These are phyloP conservation scores for Pichia sp. DNA, from an alignment of 1,139 yeast species.

Conservation along the genomic window DNA sequence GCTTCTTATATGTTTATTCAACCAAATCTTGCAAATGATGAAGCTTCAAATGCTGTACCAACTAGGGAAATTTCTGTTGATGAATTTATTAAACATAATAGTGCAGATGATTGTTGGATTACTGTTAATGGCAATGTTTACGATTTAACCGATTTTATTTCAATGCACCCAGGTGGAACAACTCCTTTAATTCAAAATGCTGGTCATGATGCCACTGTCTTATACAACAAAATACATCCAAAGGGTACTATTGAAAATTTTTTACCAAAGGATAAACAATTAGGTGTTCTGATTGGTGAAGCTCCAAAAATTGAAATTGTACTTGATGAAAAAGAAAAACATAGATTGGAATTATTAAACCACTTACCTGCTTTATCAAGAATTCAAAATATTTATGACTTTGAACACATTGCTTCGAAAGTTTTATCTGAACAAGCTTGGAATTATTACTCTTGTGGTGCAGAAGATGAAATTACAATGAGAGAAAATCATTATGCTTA, in stretches of 20 bases:
- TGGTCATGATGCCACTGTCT: constrained; percentile 86
- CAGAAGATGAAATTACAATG: constrained; percentile 33
- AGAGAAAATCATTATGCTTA: constrained; percentile 34
- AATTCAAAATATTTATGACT: constrained; percentile 32
- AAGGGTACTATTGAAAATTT: constrained; percentile 41
- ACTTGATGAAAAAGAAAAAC: constrained; percentile 30
- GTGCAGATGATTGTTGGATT: constrained; percentile 78
- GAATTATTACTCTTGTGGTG: constrained; percentile 33
- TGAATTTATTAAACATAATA: constrained; percentile 62
- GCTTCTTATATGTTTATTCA: constrained; percentile 8
- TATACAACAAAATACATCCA: constrained; percentile 78
- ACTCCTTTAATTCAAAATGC: constrained; percentile 70
- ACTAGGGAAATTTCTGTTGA: constrained; percentile 29
- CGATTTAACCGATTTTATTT: constrained; percentile 72
- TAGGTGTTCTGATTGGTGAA: constrained; percentile 32
- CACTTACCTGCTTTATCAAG: constrained; percentile 26
- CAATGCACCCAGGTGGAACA: constrained; percentile 86
- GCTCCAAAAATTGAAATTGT: constrained; percentile 32
- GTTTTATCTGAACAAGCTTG: constrained; percentile 31
- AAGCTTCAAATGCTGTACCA: constrained; percentile 6
- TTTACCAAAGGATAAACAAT: constrained; percentile 32
- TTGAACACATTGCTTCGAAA: constrained; percentile 31
- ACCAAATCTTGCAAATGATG: constrained; percentile 15
- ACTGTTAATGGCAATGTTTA: constrained; percentile 79
- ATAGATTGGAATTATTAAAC: constrained; percentile 22